These are phyloP conservation scores for Syzygium grande DNA, from an alignment of 345 rosid genomes.

Conservation along the genomic window DNA sequence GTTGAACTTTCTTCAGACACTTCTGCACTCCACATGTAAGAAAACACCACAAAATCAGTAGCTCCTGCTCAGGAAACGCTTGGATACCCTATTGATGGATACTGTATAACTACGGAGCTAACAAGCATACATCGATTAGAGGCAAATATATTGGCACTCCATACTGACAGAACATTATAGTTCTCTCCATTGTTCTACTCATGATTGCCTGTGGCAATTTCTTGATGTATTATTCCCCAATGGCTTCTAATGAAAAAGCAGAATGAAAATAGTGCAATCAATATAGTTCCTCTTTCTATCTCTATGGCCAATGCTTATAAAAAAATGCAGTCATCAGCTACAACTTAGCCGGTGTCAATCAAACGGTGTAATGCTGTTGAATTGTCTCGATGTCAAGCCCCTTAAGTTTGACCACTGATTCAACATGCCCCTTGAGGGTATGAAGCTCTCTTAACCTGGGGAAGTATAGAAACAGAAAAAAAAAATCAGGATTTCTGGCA, in stretches of 20 bases:
- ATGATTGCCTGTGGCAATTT: not conserved
- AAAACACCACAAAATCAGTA: not conserved
- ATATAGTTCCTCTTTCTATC: not conserved
- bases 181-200: not conserved
- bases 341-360: conserved; percentile 9
- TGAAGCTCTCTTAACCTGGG: conserved; percentile 83
- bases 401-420: conserved; percentile 89
- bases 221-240: not conserved
- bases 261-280: not conserved
- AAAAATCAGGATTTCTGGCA: not conserved
- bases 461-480: not conserved
- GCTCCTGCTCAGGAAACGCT: not conserved
- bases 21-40: not conserved
- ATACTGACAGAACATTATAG: not conserved
- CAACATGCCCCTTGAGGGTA: conserved; percentile 87
- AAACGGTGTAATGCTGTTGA: conserved; percentile 85
- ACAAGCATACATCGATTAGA: not conserved
- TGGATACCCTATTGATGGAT: not conserved
- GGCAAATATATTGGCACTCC: not conserved
- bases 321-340: not conserved
- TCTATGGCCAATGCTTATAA: not conserved
- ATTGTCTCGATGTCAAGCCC: conserved; percentile 86
- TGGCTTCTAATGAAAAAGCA: not conserved
- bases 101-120: not conserved
- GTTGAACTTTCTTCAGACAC: not conserved